phyloP scores from a whole-genome alignment of 1,284 basidiomycete species.

The Ustilago curta region DNA sequence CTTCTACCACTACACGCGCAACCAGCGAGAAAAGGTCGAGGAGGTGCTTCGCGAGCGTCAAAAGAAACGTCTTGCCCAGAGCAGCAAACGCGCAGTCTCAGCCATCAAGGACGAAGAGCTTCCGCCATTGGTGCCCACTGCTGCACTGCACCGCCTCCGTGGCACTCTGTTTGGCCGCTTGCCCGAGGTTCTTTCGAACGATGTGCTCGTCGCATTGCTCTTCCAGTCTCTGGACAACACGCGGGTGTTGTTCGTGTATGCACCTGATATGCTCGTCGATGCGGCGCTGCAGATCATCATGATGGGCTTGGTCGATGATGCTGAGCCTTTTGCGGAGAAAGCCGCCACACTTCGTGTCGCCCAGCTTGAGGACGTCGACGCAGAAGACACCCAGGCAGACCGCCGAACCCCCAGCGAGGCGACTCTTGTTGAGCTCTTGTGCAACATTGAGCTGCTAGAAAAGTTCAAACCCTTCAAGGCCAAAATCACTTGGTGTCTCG shows the following conservation, averaged over 20 bases:
- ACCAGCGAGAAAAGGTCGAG: conserved; percentile 94
- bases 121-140: conserved; percentile 22
- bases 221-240: conserved; percentile 53
- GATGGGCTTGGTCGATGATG: conserved; percentile 57
- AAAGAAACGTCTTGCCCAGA: conserved; percentile 39
- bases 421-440: conserved; percentile 52
- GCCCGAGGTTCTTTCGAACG: conserved; percentile 35
- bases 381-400: conserved; percentile 7
- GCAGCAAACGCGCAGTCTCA: conserved; percentile 23
- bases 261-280: conserved; percentile 84
- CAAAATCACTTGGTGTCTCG: conserved; percentile 59
- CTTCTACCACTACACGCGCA: conserved; percentile 95
- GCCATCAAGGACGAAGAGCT: conserved; percentile 50
- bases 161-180: conserved; percentile 51
- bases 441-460: conserved; percentile 43
- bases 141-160: conserved; percentile 37
- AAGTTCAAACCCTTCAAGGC: conserved; percentile 57
- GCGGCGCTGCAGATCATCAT: conserved; percentile 78
- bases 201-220: conserved; percentile 51
- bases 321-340: conserved; percentile 39
- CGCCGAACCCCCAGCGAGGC: conserved; percentile 8
- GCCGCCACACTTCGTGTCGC: conserved; percentile 17
- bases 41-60: conserved; percentile 73
- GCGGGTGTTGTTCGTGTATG: conserved; percentile 28
- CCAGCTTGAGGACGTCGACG: conserved; percentile 16